Percentiles rank a stretch among this genome's conserved stretches.
Evolutionary conservation across 345 rosid genomes (phyloP).

Genomic region (Balakata baccata): DNA sequence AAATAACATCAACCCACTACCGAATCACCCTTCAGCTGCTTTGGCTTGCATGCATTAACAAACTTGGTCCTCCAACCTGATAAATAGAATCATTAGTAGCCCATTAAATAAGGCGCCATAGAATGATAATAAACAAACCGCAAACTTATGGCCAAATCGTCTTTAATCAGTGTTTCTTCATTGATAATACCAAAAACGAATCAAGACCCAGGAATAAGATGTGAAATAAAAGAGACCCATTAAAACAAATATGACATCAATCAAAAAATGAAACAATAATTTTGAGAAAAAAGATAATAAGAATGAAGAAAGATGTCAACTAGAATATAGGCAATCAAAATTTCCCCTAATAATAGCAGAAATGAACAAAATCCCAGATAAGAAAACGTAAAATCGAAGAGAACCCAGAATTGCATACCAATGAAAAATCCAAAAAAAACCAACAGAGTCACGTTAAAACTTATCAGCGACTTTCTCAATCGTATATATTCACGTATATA

Average conservation of each 20-base stretch:
- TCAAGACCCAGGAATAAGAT: background rate
- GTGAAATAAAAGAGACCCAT: background rate
- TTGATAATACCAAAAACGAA: background rate
- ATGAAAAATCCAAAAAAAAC: constrained; percentile 7
- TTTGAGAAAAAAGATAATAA: background rate
- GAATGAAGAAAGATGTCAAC: background rate
- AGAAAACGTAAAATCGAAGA: constrained; percentile 18
- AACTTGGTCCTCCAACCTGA: constrained; percentile 13
- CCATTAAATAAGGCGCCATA: background rate
- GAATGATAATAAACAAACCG: constrained; percentile 10
- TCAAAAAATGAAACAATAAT: background rate
- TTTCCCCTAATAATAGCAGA: background rate
- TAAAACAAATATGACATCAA: background rate
- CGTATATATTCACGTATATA: background rate
- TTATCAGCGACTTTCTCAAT: constrained; percentile 15
- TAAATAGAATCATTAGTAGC: constrained; percentile 6
- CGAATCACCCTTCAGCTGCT: background rate
- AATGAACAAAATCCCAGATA: constrained; percentile 9
- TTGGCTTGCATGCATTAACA: constrained; percentile 11
- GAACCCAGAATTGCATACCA: constrained; percentile 29
- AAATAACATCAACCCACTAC: constrained; percentile 5
- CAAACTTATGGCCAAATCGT: background rate
- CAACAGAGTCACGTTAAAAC: constrained; percentile 9
- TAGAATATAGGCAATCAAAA: background rate
- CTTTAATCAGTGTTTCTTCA: background rate